These are phyloP conservation scores for Ilyonectria mors-panacis DNA, from an alignment of 2,329 filamentous ascomycete species.

Conservation along the genomic window DNA sequence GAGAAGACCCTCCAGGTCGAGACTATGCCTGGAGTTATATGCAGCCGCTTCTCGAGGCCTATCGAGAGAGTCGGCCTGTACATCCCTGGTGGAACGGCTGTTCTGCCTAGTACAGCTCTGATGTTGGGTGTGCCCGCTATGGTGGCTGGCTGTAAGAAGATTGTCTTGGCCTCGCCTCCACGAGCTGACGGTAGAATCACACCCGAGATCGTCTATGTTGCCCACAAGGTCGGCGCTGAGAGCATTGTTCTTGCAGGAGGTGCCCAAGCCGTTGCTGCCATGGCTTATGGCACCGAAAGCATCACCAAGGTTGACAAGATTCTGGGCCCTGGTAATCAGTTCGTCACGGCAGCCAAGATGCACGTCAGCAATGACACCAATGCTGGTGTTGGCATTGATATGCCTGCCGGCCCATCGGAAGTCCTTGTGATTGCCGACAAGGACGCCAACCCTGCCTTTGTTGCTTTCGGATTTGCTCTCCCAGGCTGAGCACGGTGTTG, in stretches of 20 bases:
- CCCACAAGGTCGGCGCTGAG: conserved; percentile 96
- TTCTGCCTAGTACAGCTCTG: conserved; percentile 95
- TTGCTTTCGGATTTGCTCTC: conserved; percentile 93
- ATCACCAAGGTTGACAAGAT: conserved; percentile 99
- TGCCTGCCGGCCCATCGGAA: conserved; percentile 97
- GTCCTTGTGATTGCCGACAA: conserved; percentile 96
- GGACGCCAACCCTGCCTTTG: conserved; percentile 90
- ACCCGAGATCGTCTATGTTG: conserved; percentile 96
- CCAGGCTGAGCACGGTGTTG: conserved; percentile 96
- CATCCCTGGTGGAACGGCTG: conserved; percentile 94
- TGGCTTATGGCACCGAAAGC: conserved; percentile 97
- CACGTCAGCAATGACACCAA: conserved; percentile 97
- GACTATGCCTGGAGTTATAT: conserved; percentile 97
- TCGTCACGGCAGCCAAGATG: conserved; percentile 99
- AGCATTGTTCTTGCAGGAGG: conserved; percentile 96
- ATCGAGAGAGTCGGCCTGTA: conserved; percentile 98
- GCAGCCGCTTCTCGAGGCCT: conserved; percentile 90
- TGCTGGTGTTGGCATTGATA: conserved; percentile 95
- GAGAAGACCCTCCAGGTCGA: conserved; percentile 87
- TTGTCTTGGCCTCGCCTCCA: conserved; percentile 93
- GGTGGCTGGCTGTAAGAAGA: conserved; percentile 96
- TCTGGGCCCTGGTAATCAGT: conserved; percentile 96
- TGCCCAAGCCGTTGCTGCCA: conserved; percentile 93
- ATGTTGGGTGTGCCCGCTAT: conserved; percentile 98
- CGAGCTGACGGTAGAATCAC: conserved; percentile 91